A percentile compares a stretch with the other conserved stretches of the same genome.
Conservation (phyloP, 345 rosid genomes). For the Boechera retrofracta region DNA sequence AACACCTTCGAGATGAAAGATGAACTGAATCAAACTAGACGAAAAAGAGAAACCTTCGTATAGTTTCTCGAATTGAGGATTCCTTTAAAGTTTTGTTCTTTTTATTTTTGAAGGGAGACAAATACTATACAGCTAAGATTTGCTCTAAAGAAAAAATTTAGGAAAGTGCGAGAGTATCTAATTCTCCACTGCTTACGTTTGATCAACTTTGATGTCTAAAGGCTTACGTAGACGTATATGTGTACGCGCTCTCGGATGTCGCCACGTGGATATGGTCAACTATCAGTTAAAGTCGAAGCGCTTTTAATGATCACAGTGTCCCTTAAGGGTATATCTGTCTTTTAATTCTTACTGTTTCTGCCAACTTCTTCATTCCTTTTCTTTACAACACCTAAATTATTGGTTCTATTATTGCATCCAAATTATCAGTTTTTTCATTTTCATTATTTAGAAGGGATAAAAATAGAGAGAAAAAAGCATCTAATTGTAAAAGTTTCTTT, state of each 20-base stretch:
- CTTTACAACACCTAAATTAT: conserved; percentile 12
- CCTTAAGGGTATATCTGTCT: conserved; percentile 26
- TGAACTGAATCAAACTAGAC: conserved; percentile 35
- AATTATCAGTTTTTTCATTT: neutral
- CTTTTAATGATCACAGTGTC: neutral
- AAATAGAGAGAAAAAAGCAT: no score
- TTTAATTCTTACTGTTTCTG: neutral
- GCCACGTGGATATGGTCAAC: conserved; percentile 36
- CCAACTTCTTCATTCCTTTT: conserved; percentile 14
- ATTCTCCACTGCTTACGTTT: conserved; percentile 28
- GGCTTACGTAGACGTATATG: neutral
- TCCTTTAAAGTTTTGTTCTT: conserved; percentile 26
- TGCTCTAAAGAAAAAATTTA: conserved; percentile 1
- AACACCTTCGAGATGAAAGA: conserved; percentile 17
- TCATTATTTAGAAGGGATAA: neutral
- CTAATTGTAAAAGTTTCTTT: no score
- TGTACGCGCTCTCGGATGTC: conserved; percentile 37
- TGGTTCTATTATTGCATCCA: conserved; percentile 33
- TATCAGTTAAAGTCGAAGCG: conserved; percentile 7
- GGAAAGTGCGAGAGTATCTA: conserved; percentile 45
- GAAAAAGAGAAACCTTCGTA: conserved; percentile 14
- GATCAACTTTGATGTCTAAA: neutral
- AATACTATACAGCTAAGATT: conserved; percentile 39
- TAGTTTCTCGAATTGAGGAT: conserved; percentile 32
- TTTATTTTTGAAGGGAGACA: conserved; percentile 3